Percentiles rank a stretch among this genome's conserved stretches.
phyloP scores from a whole-genome alignment of 2,329 filamentous ascomycete species.

The Botryotinia globosa region DNA sequence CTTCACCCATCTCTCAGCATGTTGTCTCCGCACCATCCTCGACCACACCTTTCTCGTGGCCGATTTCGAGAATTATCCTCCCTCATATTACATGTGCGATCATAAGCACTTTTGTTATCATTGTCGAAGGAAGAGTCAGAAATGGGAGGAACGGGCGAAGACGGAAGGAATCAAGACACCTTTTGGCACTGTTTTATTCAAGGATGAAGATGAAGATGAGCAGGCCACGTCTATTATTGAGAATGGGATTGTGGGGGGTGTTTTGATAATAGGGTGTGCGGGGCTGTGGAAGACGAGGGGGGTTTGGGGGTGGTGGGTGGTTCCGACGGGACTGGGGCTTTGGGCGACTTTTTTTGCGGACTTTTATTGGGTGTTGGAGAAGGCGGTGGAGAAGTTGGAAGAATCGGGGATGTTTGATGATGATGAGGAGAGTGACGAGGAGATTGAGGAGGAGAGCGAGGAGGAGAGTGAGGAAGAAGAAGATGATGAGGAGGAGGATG shows the following conservation, averaged over 20 bases:
- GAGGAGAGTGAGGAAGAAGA: too few species aligned
- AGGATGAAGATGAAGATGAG: neutral
- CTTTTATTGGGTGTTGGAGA: neutral
- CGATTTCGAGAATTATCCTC: neutral
- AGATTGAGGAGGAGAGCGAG: fast-evolving
- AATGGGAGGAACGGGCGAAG: neutral
- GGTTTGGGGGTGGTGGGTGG: conserved; percentile 12
- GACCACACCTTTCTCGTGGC: neutral
- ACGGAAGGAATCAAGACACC: neutral
- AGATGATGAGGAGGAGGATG: neutral
- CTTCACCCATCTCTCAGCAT: neutral
- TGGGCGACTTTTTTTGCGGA: neutral
- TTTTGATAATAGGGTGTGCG: neutral
- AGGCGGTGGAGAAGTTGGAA: neutral
- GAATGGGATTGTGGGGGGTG: neutral
- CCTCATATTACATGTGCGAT: neutral
- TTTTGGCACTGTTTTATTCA: neutral
- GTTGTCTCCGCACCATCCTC: neutral
- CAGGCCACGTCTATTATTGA: neutral
- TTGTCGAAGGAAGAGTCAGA: neutral
- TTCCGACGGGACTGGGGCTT: neutral
- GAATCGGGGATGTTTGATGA: too few species aligned
- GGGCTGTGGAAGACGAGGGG: conserved; percentile 9
- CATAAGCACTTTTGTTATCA: neutral
- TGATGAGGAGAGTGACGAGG: too few species aligned